These are phyloP conservation scores for Rhytidhysteron rufulum DNA, from an alignment of 2,329 filamentous ascomycete species.

Conservation along the genomic window DNA sequence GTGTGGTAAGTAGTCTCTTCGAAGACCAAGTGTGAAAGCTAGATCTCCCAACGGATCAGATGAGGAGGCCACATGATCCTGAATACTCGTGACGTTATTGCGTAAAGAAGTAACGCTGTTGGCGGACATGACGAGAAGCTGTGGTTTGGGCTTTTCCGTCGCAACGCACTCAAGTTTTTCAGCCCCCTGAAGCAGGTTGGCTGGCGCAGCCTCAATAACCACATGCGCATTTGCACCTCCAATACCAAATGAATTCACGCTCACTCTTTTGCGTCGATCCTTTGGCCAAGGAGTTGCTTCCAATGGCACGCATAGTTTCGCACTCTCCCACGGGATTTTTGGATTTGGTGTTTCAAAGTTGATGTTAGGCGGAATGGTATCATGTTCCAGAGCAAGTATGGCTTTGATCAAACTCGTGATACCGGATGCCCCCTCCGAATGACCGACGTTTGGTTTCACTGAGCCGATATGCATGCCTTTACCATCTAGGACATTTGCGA, in stretches of 20 bases:
- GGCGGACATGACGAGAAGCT: conserved; percentile 5
- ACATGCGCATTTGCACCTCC: conserved; percentile 9
- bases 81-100: neutral
- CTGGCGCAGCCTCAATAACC: conserved; percentile 1
- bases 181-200: neutral
- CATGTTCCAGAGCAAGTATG: conserved; percentile 39
- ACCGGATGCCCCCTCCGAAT: conserved; percentile 44
- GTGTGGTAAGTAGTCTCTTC: conserved; percentile 9
- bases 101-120: conserved; percentile 4
- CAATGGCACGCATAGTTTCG: conserved; percentile 4
- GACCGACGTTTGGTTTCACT: conserved; percentile 32
- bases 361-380: conserved; percentile 31
- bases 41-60: conserved; percentile 4
- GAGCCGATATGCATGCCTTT: conserved; percentile 9
- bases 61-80: neutral
- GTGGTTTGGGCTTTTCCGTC: neutral
- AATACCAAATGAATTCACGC: conserved; percentile 7
- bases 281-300: conserved; percentile 6
- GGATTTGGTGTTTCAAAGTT: conserved; percentile 8
- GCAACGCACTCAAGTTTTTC: neutral
- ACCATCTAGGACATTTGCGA: neutral
- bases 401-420: conserved; percentile 44
- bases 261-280: neutral
- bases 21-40: conserved; percentile 13
- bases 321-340: conserved; percentile 1